Evolutionary conservation across 139 green algal species (phyloP).

Genomic region (Closterium sp.): DNA sequence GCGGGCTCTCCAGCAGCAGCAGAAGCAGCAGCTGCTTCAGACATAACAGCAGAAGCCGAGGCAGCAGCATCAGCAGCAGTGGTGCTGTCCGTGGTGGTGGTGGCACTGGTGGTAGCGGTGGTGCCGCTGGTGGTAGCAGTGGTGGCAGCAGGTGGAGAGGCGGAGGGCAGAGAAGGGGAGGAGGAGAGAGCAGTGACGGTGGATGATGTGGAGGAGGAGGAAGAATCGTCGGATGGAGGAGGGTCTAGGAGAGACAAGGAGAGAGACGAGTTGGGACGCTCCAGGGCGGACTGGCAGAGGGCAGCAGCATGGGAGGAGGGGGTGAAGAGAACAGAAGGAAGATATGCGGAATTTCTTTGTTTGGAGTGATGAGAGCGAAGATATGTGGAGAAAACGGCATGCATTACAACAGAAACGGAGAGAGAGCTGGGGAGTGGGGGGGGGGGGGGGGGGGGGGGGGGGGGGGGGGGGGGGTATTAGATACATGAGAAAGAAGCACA

Average conservation of each 20-base stretch:
- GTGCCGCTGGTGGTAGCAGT: too few species aligned
- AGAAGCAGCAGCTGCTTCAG: not conserved
- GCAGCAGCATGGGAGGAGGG: not conserved
- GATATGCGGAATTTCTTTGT: too few species aligned
- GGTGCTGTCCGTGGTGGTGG: not conserved
- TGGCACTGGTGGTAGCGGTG: not conserved
- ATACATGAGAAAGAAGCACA: not conserved
- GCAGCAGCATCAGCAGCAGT: not conserved
- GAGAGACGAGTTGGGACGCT: not conserved
- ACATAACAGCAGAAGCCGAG: not conserved
- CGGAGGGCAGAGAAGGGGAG: not conserved
- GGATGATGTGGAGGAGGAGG: not conserved
- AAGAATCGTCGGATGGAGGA: not conserved
- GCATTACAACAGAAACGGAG: too few species aligned
- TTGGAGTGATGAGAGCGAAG: too few species aligned
- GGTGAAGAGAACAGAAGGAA: too few species aligned
- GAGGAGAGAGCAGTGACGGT: not conserved
- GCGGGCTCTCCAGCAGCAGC: not conserved
- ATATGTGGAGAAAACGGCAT: too few species aligned
- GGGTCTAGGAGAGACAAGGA: not conserved
- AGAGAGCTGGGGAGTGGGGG: too few species aligned
- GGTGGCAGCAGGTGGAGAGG: not conserved
- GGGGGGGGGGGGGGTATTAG: too few species aligned
- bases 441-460: too few species aligned
- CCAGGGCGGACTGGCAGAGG: not conserved